Evolutionary conservation across 805 yeast genomes (phyloP).

Genomic region (Millerago galiae): DNA sequence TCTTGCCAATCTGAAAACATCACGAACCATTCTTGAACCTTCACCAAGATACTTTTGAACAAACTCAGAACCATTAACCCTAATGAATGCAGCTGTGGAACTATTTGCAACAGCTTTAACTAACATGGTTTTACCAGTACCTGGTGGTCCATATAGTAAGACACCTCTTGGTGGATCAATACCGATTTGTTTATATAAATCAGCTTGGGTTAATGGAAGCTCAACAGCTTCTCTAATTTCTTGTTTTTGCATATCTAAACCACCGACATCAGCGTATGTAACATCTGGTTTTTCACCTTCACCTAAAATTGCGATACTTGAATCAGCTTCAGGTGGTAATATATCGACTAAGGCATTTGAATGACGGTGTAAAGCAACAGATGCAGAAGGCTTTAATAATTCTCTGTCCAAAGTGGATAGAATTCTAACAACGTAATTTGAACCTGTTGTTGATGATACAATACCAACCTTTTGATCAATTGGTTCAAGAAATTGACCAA

Average conservation of each 20-base stretch:
- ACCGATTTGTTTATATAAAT: conserved; percentile 94
- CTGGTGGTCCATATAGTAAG: conserved; percentile 97
- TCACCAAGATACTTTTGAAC: conserved; percentile 98
- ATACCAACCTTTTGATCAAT: conserved; percentile 95
- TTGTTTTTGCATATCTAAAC: conserved; percentile 97
- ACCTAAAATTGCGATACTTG: conserved; percentile 89
- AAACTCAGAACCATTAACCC: conserved; percentile 97
- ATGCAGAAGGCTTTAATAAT: conserved; percentile 85
- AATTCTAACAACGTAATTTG: conserved; percentile 93
- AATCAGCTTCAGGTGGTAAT: conserved; percentile 97
- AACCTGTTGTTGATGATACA: conserved; percentile 95
- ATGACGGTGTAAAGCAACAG: conserved; percentile 97
- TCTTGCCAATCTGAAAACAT: conserved; percentile 93
- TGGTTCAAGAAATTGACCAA: conserved; percentile 97
- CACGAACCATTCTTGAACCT: conserved; percentile 99
- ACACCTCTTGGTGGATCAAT: conserved; percentile 99
- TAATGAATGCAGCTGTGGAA: conserved; percentile 90
- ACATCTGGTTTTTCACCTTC: conserved; percentile 91
- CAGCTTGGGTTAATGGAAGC: conserved; percentile 92
- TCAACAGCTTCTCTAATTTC: conserved; percentile 99
- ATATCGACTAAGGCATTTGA: conserved; percentile 97
- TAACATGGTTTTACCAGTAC: conserved; percentile 98
- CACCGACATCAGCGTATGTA: conserved; percentile 97
- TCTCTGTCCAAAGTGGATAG: conserved; percentile 93
- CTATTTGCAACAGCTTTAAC: conserved; percentile 98